A percentile compares a stretch with the other conserved stretches of the same genome.
Conservation (phyloP, 2,329 filamentous ascomycete genomes). For the Rosellinia necatrix region DNA sequence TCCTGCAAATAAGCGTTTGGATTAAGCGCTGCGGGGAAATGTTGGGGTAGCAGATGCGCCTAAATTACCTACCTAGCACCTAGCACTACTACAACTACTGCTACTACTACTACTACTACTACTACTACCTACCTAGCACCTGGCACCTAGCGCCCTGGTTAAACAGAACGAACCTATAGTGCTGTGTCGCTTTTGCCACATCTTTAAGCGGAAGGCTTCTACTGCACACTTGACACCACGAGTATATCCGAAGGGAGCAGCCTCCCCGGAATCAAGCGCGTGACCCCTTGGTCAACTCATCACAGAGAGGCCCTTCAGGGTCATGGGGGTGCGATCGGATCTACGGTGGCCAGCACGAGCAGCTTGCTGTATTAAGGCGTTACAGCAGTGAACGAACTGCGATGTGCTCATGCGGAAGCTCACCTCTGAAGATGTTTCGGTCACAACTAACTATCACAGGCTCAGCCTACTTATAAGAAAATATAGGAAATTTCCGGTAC, state of each 20-base stretch:
- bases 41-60: no score
- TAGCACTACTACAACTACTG: no score
- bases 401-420: no score
- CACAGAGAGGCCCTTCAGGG: conserved; percentile 61
- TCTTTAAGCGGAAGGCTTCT: conserved; percentile 66
- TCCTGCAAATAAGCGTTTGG: background rate
- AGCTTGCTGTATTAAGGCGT: conserved; percentile 67
- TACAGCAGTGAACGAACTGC: no score
- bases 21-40: conserved; percentile 19
- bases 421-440: no score
- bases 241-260: conserved; percentile 65
- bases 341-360: conserved; percentile 60
- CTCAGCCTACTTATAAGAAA: no score
- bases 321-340: conserved; percentile 46
- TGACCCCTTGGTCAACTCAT: conserved; percentile 68
- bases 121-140: no score
- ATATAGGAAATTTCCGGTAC: no score
- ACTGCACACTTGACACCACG: conserved; percentile 68
- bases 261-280: conserved; percentile 66
- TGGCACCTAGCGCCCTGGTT: no score
- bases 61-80: no score
- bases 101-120: no score
- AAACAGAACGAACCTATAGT: conserved; percentile 44
- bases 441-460: no score
- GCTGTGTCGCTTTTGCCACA: conserved; percentile 50